Base-by-base conservation (phyloP, 495 filamentous ascomycete species). In the Lepidopterella palustris region DNA sequence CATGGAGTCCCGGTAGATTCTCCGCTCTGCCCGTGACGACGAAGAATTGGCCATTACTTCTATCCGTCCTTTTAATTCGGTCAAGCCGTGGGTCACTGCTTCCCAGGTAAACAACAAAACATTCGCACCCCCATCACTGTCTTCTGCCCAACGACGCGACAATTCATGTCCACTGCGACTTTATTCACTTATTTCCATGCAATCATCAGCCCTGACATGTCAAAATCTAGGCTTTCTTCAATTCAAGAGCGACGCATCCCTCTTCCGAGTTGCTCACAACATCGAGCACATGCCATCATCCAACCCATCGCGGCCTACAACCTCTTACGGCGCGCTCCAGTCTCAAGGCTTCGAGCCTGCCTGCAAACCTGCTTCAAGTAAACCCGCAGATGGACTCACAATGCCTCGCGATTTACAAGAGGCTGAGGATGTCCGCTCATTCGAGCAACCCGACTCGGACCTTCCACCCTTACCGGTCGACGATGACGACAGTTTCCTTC, bases 401-500 rank as follows among this genome's bases (percentile, higher is more conserved):
- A 63, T 57, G 60, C 50, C 59, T n/a, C 56, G 29, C 18, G 60
- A 63, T 40, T 26, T 60, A 42, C 53, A 50, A 11, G 48, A 63
- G 20, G 55, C 58, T 26, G 59, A 65, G 32, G 61, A 59, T 32
- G 55, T 62, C 25, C 42, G 27, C 11, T 31, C 53, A 0, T 68
- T 68, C 48, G 66, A 68, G 10, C 25, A 40, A 45, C 54, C 64
- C 6, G 66, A 69, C 48, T 32, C 60, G 18, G 63, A 69, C 32
- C 61, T 69, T 40, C 66, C 66, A 3, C 66, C 66, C 1, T 57
- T 69, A 28, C 66, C 66, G 15, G 56, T 60, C 56, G 61, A 59
- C 28, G 42, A 50, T 53, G 63, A 64, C 42, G 63, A 66, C 20
- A 62, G 59, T 53, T 63, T 66, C 55, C 57, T 69, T 20, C 50